Evolutionary conservation across 2,329 filamentous ascomycete species (phyloP), one percentile per base, ranked within the genome.

Genomic region (Ophiostoma triangulosporum): DNA sequence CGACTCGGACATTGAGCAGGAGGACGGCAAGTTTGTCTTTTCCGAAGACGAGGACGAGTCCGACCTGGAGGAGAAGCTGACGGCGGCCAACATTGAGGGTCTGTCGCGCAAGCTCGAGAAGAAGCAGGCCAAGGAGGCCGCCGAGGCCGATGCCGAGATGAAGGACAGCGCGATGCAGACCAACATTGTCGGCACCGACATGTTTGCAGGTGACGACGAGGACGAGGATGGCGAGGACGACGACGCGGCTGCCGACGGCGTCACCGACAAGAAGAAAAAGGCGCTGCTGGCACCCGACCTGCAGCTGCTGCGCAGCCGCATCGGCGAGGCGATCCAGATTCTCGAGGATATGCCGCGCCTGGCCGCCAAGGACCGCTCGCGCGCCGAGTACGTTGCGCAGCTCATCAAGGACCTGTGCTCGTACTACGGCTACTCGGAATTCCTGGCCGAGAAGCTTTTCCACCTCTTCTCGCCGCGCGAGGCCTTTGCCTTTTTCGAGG

Each of bases 401-500:
- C 75, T 98, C 53, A 70, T 97, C 57, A 86, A 88, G 69, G 93
- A 98, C 64, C 86, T 97, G 56, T 96, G 89, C 71, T 81, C 85
- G 54, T 98, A 98, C 75, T 98, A 98, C 66, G 90, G 91, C 56
- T 98, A 98, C 73, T 94, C 87, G 3, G 81, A 85, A 35, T 97
- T 85, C 70, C 77, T 98, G n/a, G 93, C 90, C 4, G 88, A 95
- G 69, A 98, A 97, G 75, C 81, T 98, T 15, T 89, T 90, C 72
- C 84, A 85, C 64, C 81, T 98, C 6, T 97, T 98, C 71, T 82
- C 89, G 1, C 88, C 93, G 0, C 83, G 85, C 62, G 93, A 98
- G 71, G 93, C 93, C 0, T 94, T 97, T 62, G 90, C 90, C 53
- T 98, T 98, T 71, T 97, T 98, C 72, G 93, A 98, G 71, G 91